Base-by-base conservation (phyloP, 768 basidiomycete genomes). In the Leccinum subgranulosum region DNA sequence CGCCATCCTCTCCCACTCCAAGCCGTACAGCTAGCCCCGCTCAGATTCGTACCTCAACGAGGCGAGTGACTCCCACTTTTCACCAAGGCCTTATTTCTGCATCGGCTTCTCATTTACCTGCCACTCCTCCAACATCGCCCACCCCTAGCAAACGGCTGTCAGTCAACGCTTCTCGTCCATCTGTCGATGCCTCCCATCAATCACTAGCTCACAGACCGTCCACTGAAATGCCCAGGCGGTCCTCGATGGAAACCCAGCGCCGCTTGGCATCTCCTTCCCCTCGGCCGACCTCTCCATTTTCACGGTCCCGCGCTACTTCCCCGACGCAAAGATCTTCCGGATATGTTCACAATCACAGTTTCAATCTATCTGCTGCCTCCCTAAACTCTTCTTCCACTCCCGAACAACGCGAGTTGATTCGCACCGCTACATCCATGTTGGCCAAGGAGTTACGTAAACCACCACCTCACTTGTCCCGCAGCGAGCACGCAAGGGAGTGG, bases 371-470 rank as follows among this genome's bases (percentile, higher is more conserved):
- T n/a, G 75, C 82, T 5, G 74, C 81, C 0, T 87, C 86, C 0
- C 73, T 88, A 12, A 71, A 72, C 41, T 66, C 76, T 3, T 67
- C 78, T 6, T 72, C 79, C 12, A 84, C 81, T 66, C 79, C 82
- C 0, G 83, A 86, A 58, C 79, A 84, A 55, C 81, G 89, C 45
- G 88, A 87, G 56, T 72, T 82, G n/a, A 79, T 92, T 53, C 82
- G 90, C 39, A 74, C 76, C 0, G 88, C 90, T 6, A 80, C 80
- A 3, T 78, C 82, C 0, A 67, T 87, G 66, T 72, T 92, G 23
- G 86, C 86, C 69, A 86, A 79, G 63, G 87, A 89, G 68, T 76
- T 87, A 63, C 69, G 82, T 41, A 81, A 81, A 63, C 82, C 87
- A 11, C 83, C 87, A n/a, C 64, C 74, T 1, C 81, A 85, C 61